phyloP scores from a whole-genome alignment of 495 filamentous ascomycete genomes.

The Penicillium turbatum region DNA sequence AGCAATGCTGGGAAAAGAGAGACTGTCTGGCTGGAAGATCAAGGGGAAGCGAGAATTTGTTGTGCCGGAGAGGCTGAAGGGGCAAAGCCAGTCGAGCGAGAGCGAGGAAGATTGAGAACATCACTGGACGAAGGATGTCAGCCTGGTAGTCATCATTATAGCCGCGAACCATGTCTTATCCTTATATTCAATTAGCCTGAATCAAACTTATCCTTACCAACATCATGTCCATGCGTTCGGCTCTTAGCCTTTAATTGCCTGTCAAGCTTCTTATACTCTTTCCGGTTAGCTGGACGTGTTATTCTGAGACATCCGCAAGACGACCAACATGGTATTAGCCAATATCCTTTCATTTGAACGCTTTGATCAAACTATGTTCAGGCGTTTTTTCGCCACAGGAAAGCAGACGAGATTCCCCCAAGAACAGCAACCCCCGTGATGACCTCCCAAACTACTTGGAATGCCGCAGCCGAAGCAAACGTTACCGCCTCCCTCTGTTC shows the following conservation, averaged over 20 bases:
- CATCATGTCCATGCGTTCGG: not conserved
- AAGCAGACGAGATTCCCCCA: conserved; percentile 24
- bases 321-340: not conserved
- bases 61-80: conserved; percentile 42
- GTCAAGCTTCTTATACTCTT: not conserved
- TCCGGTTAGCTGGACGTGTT: not conserved
- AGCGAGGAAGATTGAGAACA: conserved; percentile 16
- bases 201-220: not conserved
- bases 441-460: conserved; percentile 25
- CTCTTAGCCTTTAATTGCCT: not conserved
- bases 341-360: not conserved
- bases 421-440: conserved; percentile 20
- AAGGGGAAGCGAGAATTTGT: conserved; percentile 47
- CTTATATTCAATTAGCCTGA: not conserved
- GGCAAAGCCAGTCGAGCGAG: conserved; percentile 37
- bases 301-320: not conserved
- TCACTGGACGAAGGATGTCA: not conserved
- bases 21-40: conserved; percentile 60
- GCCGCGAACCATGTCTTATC: not conserved
- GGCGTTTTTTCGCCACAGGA: conserved; percentile 15
- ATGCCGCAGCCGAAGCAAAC: conserved; percentile 14
- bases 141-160: not conserved
- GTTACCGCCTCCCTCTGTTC: conserved; percentile 17
- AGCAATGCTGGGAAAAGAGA: conserved; percentile 52
- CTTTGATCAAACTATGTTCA: not conserved